phyloP scores from a whole-genome alignment of 2,329 filamentous ascomycete genomes.

The Phaeosphaeriaceae sp. region DNA sequence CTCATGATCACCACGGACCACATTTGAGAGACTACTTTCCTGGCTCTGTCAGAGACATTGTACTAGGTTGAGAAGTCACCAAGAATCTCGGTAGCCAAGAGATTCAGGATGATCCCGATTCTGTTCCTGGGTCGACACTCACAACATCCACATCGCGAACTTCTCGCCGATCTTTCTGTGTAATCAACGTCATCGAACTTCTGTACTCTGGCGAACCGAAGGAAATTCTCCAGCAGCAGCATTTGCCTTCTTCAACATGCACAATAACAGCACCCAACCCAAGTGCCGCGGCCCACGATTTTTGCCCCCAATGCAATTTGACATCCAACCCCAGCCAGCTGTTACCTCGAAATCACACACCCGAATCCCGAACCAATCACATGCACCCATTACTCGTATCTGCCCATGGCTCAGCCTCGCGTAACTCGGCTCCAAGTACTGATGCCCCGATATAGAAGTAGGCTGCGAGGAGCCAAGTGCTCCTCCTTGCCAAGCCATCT shows the following conservation, averaged over 20 bases:
- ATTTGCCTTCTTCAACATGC: neutral
- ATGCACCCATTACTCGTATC: neutral
- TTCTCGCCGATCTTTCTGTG: too few species aligned
- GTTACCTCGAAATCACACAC: neutral
- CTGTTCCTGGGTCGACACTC: too few species aligned
- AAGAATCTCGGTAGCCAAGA: neutral
- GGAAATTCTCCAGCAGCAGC: too few species aligned
- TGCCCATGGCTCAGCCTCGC: neutral
- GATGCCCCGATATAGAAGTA: neutral
- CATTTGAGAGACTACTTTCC: neutral
- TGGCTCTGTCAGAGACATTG: neutral
- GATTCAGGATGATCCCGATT: too few species aligned
- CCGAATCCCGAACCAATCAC: neutral
- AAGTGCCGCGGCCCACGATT: neutral
- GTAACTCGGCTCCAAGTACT: neutral
- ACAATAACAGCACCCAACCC: neutral
- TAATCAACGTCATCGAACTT: too few species aligned
- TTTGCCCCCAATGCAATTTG: neutral
- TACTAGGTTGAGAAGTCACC: neutral
- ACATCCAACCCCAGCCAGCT: neutral
- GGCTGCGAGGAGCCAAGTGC: neutral
- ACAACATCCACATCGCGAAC: too few species aligned
- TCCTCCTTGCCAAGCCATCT: neutral
- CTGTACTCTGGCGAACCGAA: too few species aligned
- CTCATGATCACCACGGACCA: neutral